Evolutionary conservation across 2,329 filamentous ascomycete species (phyloP), one percentile per base, ranked within the genome.

Genomic region (Penicillium palitans): DNA sequence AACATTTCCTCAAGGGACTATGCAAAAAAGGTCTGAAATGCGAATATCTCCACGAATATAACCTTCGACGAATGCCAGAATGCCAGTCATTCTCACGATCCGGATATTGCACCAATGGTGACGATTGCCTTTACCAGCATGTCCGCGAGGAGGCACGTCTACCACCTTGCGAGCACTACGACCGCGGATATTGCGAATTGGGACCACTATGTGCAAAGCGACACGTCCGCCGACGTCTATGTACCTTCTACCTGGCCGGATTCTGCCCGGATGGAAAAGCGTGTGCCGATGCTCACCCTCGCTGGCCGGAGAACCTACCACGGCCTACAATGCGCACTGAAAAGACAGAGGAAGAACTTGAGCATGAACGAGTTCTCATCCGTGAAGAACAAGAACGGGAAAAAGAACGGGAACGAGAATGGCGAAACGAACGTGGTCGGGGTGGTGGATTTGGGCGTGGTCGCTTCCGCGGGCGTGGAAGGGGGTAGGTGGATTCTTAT

Each of bases 21-120:
- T 99, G 95, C 83, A 99, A 99, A 74, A 98, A 98, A 78, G 95
- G 93, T 69, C 89, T 97, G 72, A 86, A 87, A 66, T 99, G 95
- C 86, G 95, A 99, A 80, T 99, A 98, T 71, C 82, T 98, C 49
- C 95, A 99, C 82, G 95, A 98, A 78, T 99, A 97, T 81, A 98
- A 99, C 78, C 84, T 99, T 67, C 88, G 95, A 63, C 93, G 95
- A 76, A 98, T 98, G 91, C 93, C 95, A 62, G 95, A 98, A 79
- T 99, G 95, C 79, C 96, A 96, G 72, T 96, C 96, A 77, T 98
- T 93, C 78, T 88, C 92, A 58, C 86, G 92, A 61, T 96, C 95
- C 72, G 91, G 91, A 56, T 97, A 96, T 75, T 99, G 95, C 79
- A 91, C 90, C 63, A 96, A 97, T 78, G 95, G 93, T 66, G 93